Evolutionary conservation across 164 flowering plant species (phyloP).

Genomic region (Berberis thunbergii): DNA sequence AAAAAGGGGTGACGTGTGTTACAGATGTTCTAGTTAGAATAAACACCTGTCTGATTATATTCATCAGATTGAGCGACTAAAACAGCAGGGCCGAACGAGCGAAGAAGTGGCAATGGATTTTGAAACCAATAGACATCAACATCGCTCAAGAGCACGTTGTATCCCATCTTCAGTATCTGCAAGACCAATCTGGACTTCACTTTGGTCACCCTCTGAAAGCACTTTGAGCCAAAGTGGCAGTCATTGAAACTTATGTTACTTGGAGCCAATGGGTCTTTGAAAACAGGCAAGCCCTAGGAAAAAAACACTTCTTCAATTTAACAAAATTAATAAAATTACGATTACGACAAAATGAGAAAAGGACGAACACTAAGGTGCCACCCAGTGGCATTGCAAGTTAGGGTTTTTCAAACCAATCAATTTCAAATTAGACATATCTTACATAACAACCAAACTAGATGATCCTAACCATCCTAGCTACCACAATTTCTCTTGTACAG

Average conservation of each 20-base stretch:
- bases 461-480: too few species aligned
- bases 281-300: constrained; percentile 78
- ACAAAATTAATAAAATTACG: background rate
- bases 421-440: too few species aligned
- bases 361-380: too few species aligned
- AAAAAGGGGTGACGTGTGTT: background rate
- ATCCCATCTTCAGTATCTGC: constrained; percentile 81
- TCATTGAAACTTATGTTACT: constrained; percentile 65
- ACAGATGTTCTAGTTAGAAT: constrained; percentile 1
- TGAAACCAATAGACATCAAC: constrained; percentile 90
- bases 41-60: constrained; percentile 56
- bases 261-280: constrained; percentile 59
- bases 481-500: too few species aligned
- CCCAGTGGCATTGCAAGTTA: too few species aligned
- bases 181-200: constrained; percentile 82
- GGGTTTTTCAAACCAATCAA: too few species aligned
- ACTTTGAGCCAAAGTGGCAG: constrained; percentile 91
- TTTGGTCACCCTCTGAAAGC: constrained; percentile 95
- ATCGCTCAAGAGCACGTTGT: constrained; percentile 84
- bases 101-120: constrained; percentile 64
- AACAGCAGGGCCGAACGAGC: constrained; percentile 69
- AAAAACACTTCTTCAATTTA: background rate
- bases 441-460: too few species aligned
- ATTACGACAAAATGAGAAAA: background rate
- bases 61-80: constrained; percentile 91